Base-by-base conservation (phyloP, 1,139 yeast species). In the Ogataea hybrid region DNA sequence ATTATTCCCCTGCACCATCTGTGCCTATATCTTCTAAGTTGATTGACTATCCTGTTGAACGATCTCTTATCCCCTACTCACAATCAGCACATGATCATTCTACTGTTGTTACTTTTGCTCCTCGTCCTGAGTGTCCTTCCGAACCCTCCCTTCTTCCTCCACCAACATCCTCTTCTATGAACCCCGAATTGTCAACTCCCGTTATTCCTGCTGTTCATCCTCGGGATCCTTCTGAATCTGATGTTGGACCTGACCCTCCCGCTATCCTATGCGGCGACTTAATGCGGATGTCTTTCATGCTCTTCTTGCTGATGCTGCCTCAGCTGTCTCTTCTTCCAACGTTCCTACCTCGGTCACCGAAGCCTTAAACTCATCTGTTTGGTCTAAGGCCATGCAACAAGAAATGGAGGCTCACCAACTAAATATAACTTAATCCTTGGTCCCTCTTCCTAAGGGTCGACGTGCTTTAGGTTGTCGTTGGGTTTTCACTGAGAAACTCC, bases 391-490 rank as follows among this genome's bases (percentile, higher is more conserved):
- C 8, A 28, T 28, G 31, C 10, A 7, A 11, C 18, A 12, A 6
- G 36, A 40, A 28, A 22, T 40, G 32, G 12, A 14, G 10, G 39
- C 35, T 16, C 38, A 38, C 12, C 11, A 29, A 10, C 28, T 3
- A 8, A 32, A 29, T 22, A 9, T 22, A 5, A 35, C 43, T 11
- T 35, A 35, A 35, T 14, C 22, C 5, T 21, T 39, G 14, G 40
- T 28, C 3, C 21, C 16, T 6, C 28, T 41, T 22, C 47, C 47
- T 6, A 6, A 34, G 6, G 27, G 25, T n/a, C n/a, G 37, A 39
- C 52, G 34, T 17, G 31, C 44, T 3, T 25, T 41, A 25, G 45
- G 45, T 5, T 43, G 43, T 30, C 43, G 43, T 8, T 46, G 47
- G 47, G 43, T 43, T 5, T 46, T 41, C 15, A 36, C 39, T 8